phyloP scores from a whole-genome alignment of 768 basidiomycete species.

The Termitomyces eurrhizus region DNA sequence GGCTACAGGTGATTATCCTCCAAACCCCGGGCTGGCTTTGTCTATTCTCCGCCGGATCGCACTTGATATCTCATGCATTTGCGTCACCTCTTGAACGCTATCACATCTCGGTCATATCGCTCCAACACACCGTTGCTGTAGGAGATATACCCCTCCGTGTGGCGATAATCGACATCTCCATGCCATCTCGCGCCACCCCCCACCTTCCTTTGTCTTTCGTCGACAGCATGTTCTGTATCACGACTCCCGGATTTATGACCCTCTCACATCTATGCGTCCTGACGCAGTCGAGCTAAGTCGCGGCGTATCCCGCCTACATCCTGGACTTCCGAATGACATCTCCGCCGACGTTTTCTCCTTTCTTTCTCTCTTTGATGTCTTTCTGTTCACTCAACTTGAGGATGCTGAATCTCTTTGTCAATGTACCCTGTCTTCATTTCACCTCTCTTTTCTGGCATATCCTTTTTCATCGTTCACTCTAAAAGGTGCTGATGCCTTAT shows the following conservation, averaged over 20 bases:
- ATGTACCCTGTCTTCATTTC: background rate
- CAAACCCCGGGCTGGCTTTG: slow-evolving; percentile 1
- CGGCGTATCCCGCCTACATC: background rate
- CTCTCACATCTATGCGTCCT: background rate
- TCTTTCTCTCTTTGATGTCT: background rate
- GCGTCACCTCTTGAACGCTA: background rate
- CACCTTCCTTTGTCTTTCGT: background rate
- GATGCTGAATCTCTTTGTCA: background rate
- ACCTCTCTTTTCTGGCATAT: background rate
- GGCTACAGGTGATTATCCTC: slow-evolving; percentile 75
- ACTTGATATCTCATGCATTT: background rate
- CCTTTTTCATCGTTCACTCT: background rate
- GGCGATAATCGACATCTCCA: background rate
- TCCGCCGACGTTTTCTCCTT: background rate
- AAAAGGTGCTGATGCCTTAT: background rate
- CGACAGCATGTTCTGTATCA: background rate
- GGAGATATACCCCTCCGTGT: background rate
- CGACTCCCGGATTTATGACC: background rate
- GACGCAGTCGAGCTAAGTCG: background rate
- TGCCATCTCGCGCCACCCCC: slow-evolving; percentile 1
- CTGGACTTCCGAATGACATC: background rate
- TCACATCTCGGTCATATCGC: background rate
- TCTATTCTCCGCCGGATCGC: background rate
- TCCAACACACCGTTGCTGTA: background rate
- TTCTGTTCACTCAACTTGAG: background rate